Percentiles rank a stretch among this genome's conserved stretches.
These are phyloP conservation scores for Rhodosorus marinus DNA, from an alignment of 23 red algal species.

Conservation along the genomic window DNA sequence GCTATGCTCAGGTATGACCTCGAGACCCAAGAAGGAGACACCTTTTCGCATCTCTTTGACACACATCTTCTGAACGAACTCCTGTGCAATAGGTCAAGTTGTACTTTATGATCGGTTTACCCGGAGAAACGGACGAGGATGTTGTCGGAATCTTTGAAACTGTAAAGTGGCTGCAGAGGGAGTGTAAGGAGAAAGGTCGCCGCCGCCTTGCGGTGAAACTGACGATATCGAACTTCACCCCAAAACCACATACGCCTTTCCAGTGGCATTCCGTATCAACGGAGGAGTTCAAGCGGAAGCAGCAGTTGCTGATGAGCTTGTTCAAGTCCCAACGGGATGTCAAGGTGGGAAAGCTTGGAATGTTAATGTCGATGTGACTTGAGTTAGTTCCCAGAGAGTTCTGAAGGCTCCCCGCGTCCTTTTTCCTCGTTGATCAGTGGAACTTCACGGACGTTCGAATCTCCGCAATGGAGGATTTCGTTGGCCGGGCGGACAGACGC, in stretches of 20 bases:
- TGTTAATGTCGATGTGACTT: too few species aligned
- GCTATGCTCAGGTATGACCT: conserved; percentile 35
- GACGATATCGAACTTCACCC: conserved; percentile 41
- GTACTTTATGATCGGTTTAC: conserved; percentile 60
- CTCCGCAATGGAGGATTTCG: conserved; percentile 50
- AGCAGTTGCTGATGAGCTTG: conserved; percentile 25
- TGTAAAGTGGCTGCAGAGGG: conserved; percentile 31
- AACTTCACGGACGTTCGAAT: conserved; percentile 27
- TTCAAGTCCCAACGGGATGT: conserved; percentile 1
- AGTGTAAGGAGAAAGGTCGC: conserved; percentile 11
- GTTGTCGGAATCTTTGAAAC: conserved; percentile 51
- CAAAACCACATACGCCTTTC: conserved; percentile 52
- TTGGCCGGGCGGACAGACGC: conserved; percentile 34
- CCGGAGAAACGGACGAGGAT: conserved; percentile 57
- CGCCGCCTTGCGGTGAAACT: conserved; percentile 18
- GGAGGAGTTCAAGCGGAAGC: conserved; percentile 33
- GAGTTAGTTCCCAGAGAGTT: too few species aligned
- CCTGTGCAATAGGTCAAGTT: neutral
- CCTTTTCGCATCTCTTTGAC: too few species aligned
- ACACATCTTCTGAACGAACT: too few species aligned
- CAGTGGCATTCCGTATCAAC: conserved; percentile 52
- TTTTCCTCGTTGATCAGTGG: too few species aligned
- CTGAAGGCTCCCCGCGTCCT: too few species aligned
- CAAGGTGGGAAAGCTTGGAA: too few species aligned
- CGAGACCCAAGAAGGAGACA: too few species aligned